Evolutionary conservation across 176 grass and related monocot genomes (phyloP).

Genomic region (Carex littledalei): DNA sequence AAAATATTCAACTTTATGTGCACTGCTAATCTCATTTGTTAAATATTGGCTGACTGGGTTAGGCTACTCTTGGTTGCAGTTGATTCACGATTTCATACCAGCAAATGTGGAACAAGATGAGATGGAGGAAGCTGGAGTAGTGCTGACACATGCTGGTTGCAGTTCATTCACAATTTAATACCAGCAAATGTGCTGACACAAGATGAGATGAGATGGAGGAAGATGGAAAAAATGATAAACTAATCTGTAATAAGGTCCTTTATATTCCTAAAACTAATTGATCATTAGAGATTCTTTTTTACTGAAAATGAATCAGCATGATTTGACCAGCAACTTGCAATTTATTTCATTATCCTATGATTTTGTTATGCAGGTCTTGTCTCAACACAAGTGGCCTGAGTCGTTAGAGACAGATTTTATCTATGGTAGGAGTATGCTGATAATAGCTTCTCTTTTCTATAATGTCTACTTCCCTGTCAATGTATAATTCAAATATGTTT

Average conservation of each 20-base stretch:
- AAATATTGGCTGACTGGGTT: no score
- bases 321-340: background rate
- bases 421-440: constrained; percentile 48
- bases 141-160: no score
- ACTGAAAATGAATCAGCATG: background rate
- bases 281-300: background rate
- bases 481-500: background rate
- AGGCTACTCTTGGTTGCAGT: no score
- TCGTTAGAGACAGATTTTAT: constrained; percentile 81
- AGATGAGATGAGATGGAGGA: no score
- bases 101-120: no score
- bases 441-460: background rate
- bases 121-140: no score
- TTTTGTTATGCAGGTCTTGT: constrained; percentile 50
- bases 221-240: no score
- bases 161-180: no score
- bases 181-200: no score
- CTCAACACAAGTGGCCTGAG: constrained; percentile 77
- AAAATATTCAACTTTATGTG: no score
- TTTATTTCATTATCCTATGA: background rate
- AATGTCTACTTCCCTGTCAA: background rate
- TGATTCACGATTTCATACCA: no score
- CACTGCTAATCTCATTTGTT: no score
- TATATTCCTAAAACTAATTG: background rate
- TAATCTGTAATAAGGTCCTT: background rate